A percentile compares a stretch with the other conserved stretches of the same genome.
These are phyloP conservation scores for Pythium dissotocum DNA, from an alignment of 352 stramenopile genomes.

Conservation along the genomic window DNA sequence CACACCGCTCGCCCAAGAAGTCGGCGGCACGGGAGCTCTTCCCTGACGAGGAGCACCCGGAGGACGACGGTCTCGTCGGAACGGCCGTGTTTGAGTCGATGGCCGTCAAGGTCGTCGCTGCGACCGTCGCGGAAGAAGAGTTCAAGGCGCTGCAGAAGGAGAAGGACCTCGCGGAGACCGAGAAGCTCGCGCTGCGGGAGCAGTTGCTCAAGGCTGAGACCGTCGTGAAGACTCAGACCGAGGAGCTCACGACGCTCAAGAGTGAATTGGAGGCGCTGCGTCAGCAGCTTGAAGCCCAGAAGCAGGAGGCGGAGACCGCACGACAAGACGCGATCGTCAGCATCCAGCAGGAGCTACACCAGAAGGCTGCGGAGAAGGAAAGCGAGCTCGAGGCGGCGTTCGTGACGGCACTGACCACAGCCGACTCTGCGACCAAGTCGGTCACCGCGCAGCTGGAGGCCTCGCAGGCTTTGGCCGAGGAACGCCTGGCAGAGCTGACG, in stretches of 20 bases:
- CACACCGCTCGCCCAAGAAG: slow-evolving; percentile 2
- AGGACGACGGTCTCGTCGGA: slow-evolving; percentile 3
- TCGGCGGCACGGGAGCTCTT: slow-evolving; percentile 20
- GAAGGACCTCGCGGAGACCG: slow-evolving; percentile 41
- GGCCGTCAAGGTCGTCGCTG: background rate
- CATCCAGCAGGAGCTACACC: slow-evolving; percentile 29
- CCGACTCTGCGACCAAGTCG: slow-evolving; percentile 8
- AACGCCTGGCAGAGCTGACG: slow-evolving; percentile 31
- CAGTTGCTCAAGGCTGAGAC: slow-evolving; percentile 36
- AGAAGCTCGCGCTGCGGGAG: slow-evolving; percentile 41
- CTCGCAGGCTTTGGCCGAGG: slow-evolving; percentile 23
- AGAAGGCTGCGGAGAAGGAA: background rate
- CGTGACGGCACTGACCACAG: background rate
- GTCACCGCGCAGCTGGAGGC: slow-evolving; percentile 24
- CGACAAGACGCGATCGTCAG: slow-evolving; percentile 19
- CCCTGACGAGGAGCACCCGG: slow-evolving; percentile 7
- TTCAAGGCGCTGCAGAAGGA: slow-evolving; percentile 35
- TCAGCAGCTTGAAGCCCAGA: slow-evolving; percentile 34
- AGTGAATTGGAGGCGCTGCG: slow-evolving; percentile 39
- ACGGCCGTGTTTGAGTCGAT: slow-evolving; percentile 12
- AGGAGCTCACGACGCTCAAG: slow-evolving; percentile 38
- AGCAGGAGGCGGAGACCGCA: slow-evolving; percentile 29
- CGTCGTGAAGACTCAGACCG: slow-evolving; percentile 35
- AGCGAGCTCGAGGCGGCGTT: background rate
- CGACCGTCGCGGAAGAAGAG: slow-evolving; percentile 4